phyloP scores from a whole-genome alignment of 2,329 filamentous ascomycete genomes.

The Sporothrix protearum region DNA sequence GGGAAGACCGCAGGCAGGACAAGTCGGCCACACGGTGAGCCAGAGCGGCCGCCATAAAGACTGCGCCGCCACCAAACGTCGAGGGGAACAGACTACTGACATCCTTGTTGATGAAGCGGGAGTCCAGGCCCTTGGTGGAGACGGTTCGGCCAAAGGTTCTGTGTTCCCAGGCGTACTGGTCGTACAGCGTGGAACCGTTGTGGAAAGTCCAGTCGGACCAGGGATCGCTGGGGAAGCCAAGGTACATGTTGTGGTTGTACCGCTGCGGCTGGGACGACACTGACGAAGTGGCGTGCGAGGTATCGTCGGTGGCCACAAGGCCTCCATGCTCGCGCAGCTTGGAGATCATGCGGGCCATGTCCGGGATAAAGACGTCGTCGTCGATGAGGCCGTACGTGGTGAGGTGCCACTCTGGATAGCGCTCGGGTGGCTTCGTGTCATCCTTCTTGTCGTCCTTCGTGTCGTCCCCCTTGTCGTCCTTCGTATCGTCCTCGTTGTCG shows the following conservation, averaged over 20 bases:
- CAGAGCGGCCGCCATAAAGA: conserved; percentile 42
- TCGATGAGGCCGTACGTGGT: conserved; percentile 45
- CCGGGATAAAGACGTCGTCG: conserved; percentile 47
- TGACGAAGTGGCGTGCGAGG: not conserved
- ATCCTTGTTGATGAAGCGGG: not conserved
- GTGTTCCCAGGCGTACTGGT: not conserved
- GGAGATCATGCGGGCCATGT: conserved; percentile 39
- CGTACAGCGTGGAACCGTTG: conserved; percentile 27
- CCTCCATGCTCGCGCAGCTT: conserved; percentile 32
- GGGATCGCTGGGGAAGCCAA: conserved; percentile 45
- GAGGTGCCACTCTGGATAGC: not conserved
- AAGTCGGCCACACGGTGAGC: conserved; percentile 37
- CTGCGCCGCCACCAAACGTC: conserved; percentile 45
- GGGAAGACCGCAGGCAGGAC: conserved; percentile 36
- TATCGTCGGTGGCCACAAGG: not conserved
- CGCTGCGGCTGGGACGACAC: not conserved
- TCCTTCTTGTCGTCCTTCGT: not conserved
- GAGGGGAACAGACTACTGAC: conserved; percentile 31
- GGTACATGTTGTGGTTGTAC: conserved; percentile 34
- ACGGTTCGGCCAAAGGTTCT: not conserved
- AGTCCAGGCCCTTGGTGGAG: not conserved
- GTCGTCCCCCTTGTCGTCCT: not conserved
- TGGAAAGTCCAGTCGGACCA: conserved; percentile 42
- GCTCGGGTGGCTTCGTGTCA: not conserved
- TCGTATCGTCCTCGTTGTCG: not conserved